Evolutionary conservation across 208 protist genomes (phyloP), one percentile per base, ranked within the genome.

Genomic region (Acanthamoeba lenticulata): DNA sequence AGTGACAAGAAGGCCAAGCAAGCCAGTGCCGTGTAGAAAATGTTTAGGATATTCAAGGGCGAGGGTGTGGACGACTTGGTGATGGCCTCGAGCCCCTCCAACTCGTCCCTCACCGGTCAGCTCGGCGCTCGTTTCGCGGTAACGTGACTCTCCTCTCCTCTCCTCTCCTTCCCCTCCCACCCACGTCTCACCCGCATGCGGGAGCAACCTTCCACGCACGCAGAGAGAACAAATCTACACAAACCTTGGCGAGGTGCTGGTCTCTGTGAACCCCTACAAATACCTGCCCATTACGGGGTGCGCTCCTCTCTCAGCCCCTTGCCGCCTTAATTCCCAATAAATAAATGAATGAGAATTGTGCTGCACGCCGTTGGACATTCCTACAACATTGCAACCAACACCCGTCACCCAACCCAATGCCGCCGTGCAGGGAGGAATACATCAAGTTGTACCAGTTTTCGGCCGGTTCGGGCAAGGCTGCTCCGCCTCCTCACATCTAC

Each of bases 391-490:
- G n/a, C n/a, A n/a, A n/a, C n/a, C n/a, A n/a, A n/a, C n/a, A n/a
- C n/a, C n/a, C n/a, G n/a, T n/a, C n/a, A n/a, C n/a, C n/a, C n/a
- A n/a, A n/a, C n/a, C 15, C 11, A 11, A 21, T 60, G 52, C 11
- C 21, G 21, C 21, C 11, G 11, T 60, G 21, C 21, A 60, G 52
- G 27, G 67, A 77, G 29, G 67, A 77, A 24, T 77, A 40, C 67
- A 77, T 77, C 67, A 77, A 77, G 67, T 19, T 77, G 67, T 77
- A 77, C 67, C 67, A 77, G 34, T 77, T 36, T 24, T n/a, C 67
- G 15, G 67, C 67, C 9, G 67, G 67, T 34, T 77, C 67, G 9
- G 67, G 67, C 67, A 77, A 77, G 67, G 67, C 67, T 24, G 67
- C 67, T 11, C 67, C 67, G 67, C 67, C 67, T 9, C 67, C 67